Conservation (phyloP, 2,329 filamentous ascomycete genomes). For the Cryphonectria naterciae region DNA sequence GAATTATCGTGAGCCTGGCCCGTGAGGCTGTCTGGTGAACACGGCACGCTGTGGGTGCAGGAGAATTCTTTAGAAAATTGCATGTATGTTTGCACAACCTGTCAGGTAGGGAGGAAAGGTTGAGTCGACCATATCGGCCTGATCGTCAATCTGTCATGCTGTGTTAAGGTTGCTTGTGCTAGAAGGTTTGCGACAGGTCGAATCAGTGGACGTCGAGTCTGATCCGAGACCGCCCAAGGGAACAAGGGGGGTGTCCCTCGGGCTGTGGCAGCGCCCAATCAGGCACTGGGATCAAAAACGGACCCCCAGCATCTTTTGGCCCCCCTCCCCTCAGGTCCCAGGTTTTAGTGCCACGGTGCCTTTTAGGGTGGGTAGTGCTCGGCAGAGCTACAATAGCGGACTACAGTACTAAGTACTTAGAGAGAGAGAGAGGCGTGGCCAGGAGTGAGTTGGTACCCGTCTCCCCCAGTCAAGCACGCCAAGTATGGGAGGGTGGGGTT, state of each 20-base stretch:
- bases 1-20: background rate
- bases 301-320: background rate
- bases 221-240: constrained; percentile 4
- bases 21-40: background rate
- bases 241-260: background rate
- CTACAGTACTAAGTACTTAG: background rate
- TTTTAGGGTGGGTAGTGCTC: background rate
- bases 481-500: constrained; percentile 1
- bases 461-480: background rate
- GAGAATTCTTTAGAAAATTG: background rate
- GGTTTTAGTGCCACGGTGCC: background rate
- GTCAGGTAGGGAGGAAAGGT: background rate
- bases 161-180: background rate
- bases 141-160: constrained; percentile 1
- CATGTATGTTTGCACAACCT: background rate
- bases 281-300: background rate
- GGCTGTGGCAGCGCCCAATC: background rate
- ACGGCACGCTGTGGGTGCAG: background rate
- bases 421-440: background rate
- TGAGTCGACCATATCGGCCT: background rate
- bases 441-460: background rate
- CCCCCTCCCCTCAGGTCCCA: background rate
- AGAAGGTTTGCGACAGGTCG: constrained; percentile 6
- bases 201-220: constrained; percentile 10
- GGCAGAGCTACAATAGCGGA: background rate